Percentiles rank a stretch among this genome's conserved stretches.
phyloP scores from a whole-genome alignment of 2,329 filamentous ascomycete genomes.

The Coniosporium tulheliwenetii region DNA sequence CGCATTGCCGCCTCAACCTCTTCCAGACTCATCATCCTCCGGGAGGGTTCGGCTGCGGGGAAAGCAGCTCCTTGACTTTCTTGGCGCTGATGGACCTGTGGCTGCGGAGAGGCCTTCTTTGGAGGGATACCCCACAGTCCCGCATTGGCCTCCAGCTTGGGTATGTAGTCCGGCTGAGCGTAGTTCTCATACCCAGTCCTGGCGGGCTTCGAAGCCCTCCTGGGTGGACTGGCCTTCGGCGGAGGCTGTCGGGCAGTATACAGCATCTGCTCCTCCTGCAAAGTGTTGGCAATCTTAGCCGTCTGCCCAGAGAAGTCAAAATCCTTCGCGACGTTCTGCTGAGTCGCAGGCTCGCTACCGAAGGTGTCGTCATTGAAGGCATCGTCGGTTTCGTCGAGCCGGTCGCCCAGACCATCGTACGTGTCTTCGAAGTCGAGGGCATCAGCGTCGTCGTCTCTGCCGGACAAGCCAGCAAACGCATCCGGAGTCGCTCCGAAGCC shows the following conservation, averaged over 20 bases:
- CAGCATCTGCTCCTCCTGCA: constrained; percentile 81
- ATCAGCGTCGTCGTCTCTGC: constrained; percentile 35
- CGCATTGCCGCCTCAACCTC: constrained; percentile 93
- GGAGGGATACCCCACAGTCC: constrained; percentile 77
- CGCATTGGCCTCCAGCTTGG: constrained; percentile 82
- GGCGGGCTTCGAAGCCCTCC: constrained; percentile 40
- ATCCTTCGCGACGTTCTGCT: constrained; percentile 61
- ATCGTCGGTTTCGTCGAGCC: constrained; percentile 83
- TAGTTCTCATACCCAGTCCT: constrained; percentile 88
- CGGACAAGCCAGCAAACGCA: constrained; percentile 72
- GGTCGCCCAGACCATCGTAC: constrained; percentile 85
- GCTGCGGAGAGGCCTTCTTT: constrained; percentile 30
- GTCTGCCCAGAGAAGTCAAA: constrained; percentile 96
- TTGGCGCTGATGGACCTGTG: constrained; percentile 8
- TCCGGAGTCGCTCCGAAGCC: constrained; percentile 76
- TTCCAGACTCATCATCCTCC: constrained; percentile 88
- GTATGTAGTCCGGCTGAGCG: constrained; percentile 65
- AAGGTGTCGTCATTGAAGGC: constrained; percentile 97
- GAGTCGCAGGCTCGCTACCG: constrained; percentile 30
- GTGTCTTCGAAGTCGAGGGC: constrained; percentile 89
- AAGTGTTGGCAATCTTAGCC: constrained; percentile 67
- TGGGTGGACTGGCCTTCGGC: constrained; percentile 28
- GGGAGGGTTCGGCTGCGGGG: constrained; percentile 25
- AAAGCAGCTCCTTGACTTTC: constrained; percentile 6
- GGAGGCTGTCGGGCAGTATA: constrained; percentile 60